Evolutionary conservation across 805 yeast genomes (phyloP).

Genomic region (Clavispora vitiphila): DNA sequence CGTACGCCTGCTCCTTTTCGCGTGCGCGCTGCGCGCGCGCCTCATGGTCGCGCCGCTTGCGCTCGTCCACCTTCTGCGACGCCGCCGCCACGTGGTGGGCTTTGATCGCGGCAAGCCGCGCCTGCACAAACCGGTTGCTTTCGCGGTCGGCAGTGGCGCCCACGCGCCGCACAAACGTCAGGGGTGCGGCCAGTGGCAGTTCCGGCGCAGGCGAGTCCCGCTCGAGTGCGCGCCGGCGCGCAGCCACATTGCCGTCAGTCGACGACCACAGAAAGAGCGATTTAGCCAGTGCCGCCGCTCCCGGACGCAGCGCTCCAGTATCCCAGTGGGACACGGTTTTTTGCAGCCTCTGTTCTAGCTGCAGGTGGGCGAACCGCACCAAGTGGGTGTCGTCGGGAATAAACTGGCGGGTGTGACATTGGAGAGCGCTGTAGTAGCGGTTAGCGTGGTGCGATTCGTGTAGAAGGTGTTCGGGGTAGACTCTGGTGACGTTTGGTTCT

Average conservation of each 20-base stretch:
- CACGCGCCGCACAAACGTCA: slow-evolving; percentile 10
- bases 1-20: slow-evolving; percentile 37
- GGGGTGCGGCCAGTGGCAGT: slow-evolving; percentile 3
- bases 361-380: slow-evolving; percentile 25
- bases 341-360: slow-evolving; percentile 8
- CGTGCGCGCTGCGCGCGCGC: slow-evolving; percentile 28
- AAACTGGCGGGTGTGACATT: slow-evolving; percentile 33
- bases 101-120: slow-evolving; percentile 33
- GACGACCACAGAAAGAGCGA: slow-evolving; percentile 42
- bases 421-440: slow-evolving; percentile 28
- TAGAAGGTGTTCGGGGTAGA: slow-evolving; percentile 33
- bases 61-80: slow-evolving; percentile 30
- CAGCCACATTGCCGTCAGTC: slow-evolving; percentile 33
- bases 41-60: slow-evolving; percentile 38
- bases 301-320: slow-evolving; percentile 3
- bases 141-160: slow-evolving; percentile 27
- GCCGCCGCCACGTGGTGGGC: slow-evolving; percentile 36
- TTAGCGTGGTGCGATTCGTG: slow-evolving; percentile 26
- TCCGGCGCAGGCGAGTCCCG: background rate
- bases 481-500: background rate
- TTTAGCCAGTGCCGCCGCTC: slow-evolving; percentile 17
- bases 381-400: slow-evolving; percentile 14
- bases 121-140: slow-evolving; percentile 33
- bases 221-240: slow-evolving; percentile 24
- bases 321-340: slow-evolving; percentile 13